Evolutionary conservation across 1,284 basidiomycete genomes (phyloP).

Genomic region (Hemileia vastatrix): DNA sequence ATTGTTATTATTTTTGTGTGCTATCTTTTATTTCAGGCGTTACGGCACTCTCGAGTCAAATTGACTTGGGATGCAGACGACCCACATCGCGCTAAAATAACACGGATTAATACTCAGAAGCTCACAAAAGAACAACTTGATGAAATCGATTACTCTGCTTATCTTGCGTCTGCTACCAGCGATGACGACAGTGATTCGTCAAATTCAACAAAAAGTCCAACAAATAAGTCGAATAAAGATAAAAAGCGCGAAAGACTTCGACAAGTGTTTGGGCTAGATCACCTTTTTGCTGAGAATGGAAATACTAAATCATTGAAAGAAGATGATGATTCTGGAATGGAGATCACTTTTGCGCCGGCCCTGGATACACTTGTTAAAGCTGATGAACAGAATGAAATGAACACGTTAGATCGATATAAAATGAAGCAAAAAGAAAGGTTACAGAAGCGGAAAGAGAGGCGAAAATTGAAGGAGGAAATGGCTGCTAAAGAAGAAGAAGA

Average conservation of each 20-base stretch:
- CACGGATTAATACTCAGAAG: slow-evolving; percentile 59
- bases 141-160: slow-evolving; percentile 73
- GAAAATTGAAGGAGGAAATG: slow-evolving; percentile 45
- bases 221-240: slow-evolving; percentile 25
- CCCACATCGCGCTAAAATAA: slow-evolving; percentile 70
- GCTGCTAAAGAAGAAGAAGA: slow-evolving; percentile 37
- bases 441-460: slow-evolving; percentile 54
- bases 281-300: slow-evolving; percentile 28
- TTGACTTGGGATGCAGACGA: slow-evolving; percentile 99
- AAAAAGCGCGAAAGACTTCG: slow-evolving; percentile 24
- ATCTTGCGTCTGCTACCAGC: slow-evolving; percentile 62
- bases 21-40: slow-evolving; percentile 58
- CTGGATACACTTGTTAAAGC: slow-evolving; percentile 51
- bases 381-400: slow-evolving; percentile 56
- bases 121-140: slow-evolving; percentile 64
- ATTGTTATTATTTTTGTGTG: too few relatives aligned
- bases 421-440: slow-evolving; percentile 76
- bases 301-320: slow-evolving; percentile 26
- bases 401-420: slow-evolving; percentile 68
- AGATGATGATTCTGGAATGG: slow-evolving; percentile 52
- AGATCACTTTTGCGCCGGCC: slow-evolving; percentile 85
- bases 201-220: slow-evolving; percentile 21
- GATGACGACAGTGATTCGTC: slow-evolving; percentile 41
- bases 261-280: slow-evolving; percentile 11
- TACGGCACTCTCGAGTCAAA: slow-evolving; percentile 96